A percentile compares a stretch with the other conserved stretches of the same genome.
Conservation (phyloP, 441 rosid species). For the Biscutella laevigata region DNA sequence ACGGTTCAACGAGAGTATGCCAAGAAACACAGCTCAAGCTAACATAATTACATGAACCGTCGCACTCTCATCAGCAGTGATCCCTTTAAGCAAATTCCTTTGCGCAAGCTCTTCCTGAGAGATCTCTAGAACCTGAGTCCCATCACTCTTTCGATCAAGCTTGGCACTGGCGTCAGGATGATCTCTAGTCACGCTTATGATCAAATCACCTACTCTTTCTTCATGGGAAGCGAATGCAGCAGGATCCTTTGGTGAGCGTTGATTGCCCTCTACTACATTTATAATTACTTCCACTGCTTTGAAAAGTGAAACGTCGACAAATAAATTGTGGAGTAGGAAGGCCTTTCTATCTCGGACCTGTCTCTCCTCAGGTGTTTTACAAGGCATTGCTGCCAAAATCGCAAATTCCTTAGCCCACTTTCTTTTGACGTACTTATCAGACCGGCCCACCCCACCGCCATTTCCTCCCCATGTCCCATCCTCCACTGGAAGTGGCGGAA, state of each 20-base stretch:
- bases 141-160: conserved; percentile 62
- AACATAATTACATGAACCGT: conserved; percentile 57
- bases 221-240: conserved; percentile 31
- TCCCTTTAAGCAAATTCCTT: conserved; percentile 72
- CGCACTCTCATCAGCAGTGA: conserved; percentile 81
- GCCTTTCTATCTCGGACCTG: conserved; percentile 74
- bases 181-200: conserved; percentile 51
- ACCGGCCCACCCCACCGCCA: conserved; percentile 64
- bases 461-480: conserved; percentile 76
- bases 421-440: conserved; percentile 47
- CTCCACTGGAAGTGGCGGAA: conserved; percentile 61
- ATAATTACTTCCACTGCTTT: conserved; percentile 50
- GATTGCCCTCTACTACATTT: conserved; percentile 35
- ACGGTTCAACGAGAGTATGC: conserved; percentile 22
- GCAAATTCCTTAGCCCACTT: conserved; percentile 69
- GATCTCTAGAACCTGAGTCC: conserved; percentile 48
- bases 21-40: conserved; percentile 22
- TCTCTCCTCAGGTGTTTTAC: conserved; percentile 78
- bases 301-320: conserved; percentile 61
- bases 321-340: conserved; percentile 63
- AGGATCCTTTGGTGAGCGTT: conserved; percentile 28
- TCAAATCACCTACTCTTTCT: conserved; percentile 54
- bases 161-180: conserved; percentile 57
- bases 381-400: conserved; percentile 74
- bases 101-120: conserved; percentile 50